Percentiles rank a stretch among this genome's conserved stretches.
phyloP scores from a whole-genome alignment of 2,329 filamentous ascomycete genomes.

The Herpotrichia juniperi region DNA sequence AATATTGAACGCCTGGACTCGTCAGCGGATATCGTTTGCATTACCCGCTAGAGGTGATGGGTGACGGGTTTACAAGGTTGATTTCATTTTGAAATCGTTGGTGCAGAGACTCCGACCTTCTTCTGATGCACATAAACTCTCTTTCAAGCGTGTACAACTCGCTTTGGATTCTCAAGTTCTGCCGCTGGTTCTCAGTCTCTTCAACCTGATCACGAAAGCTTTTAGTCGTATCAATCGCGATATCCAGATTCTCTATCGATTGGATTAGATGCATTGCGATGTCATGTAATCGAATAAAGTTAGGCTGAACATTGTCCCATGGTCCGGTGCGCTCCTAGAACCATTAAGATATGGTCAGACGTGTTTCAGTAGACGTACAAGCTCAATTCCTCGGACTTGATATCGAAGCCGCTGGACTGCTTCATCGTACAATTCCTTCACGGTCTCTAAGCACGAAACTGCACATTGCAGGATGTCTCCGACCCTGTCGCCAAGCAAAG shows the following conservation, averaged over 20 bases:
- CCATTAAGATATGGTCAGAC: no score
- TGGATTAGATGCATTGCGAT: constrained; percentile 8
- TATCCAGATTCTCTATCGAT: constrained; percentile 12
- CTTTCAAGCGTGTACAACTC: not conserved
- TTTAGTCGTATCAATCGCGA: constrained; percentile 8
- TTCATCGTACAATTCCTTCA: no score
- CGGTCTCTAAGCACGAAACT: no score
- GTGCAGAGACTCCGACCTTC: constrained; percentile 5
- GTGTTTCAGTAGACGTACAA: no score
- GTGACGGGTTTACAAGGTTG: constrained; percentile 2
- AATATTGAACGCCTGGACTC: not conserved
- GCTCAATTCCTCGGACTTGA: constrained; percentile 58
- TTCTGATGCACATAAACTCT: constrained; percentile 3
- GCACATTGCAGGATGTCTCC: no score
- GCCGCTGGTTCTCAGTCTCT: no score
- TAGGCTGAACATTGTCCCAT: no score
- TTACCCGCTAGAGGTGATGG: not conserved
- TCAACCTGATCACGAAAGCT: not conserved
- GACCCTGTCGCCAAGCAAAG: no score
- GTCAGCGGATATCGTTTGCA: no score
- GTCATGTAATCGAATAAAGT: constrained; percentile 9
- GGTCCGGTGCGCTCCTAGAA: no score
- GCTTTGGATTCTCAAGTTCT: not conserved
- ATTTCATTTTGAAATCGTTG: constrained; percentile 10
- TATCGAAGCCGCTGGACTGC: constrained; percentile 59